phyloP scores from a whole-genome alignment of 768 basidiomycete genomes.

The Hortiboletus campestris region DNA sequence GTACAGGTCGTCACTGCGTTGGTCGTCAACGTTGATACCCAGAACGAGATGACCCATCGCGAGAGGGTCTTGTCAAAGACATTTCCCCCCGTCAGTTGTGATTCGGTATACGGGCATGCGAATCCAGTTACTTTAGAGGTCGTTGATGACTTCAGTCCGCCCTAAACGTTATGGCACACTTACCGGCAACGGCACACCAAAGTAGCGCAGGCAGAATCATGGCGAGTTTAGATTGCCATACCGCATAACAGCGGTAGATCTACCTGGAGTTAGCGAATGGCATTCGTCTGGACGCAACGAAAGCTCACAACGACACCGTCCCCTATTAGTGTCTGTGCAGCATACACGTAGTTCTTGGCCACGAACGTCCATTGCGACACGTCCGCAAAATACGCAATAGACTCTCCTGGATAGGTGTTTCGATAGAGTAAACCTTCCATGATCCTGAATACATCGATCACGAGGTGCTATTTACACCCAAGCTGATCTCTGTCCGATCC shows the following conservation, averaged over 20 bases:
- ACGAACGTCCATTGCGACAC: constrained; percentile 29
- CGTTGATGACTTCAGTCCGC: background rate
- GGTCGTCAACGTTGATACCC: constrained; percentile 29
- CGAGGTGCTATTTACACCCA: constrained; percentile 21
- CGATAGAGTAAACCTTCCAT: constrained; percentile 28
- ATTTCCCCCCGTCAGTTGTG: constrained; percentile 1
- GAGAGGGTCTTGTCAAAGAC: constrained; percentile 29
- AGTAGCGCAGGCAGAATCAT: constrained; percentile 29
- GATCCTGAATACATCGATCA: constrained; percentile 24
- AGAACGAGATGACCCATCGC: constrained; percentile 37
- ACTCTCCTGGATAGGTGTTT: constrained; percentile 16
- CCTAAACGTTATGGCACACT: background rate
- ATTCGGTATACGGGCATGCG: constrained; percentile 15
- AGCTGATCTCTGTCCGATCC: background rate
- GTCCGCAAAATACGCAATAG: constrained; percentile 26
- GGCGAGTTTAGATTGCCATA: constrained; percentile 29
- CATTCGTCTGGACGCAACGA: background rate
- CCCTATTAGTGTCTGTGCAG: constrained; percentile 29
- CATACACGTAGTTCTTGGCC: constrained; percentile 23
- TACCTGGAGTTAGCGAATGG: constrained; percentile 2
- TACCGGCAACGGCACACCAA: constrained; percentile 30
- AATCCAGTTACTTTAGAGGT: constrained; percentile 18
- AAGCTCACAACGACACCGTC: constrained; percentile 29
- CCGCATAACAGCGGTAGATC: constrained; percentile 32
- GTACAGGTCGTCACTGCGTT: constrained; percentile 34